Conservation (phyloP, 306 rosid genomes). For the Ochetophila trinervis region DNA sequence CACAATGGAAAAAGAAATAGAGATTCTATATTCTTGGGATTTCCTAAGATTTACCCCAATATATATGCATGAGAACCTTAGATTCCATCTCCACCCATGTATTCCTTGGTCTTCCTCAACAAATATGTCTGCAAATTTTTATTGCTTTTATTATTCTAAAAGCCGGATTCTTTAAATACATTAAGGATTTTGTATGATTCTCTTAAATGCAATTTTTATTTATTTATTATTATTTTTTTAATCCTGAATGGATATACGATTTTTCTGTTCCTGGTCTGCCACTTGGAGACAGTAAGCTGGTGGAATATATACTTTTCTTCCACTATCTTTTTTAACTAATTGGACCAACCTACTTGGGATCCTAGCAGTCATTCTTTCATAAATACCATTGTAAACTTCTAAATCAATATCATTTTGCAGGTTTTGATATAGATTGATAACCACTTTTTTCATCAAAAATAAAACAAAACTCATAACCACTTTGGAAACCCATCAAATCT, state of each 20-base stretch:
- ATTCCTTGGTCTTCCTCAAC: no score
- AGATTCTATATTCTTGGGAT: no score
- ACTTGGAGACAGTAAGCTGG: constrained; percentile 19
- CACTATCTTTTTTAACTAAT: constrained; percentile 25
- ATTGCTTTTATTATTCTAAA: no score
- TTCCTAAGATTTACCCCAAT: no score
- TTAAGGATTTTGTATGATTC: background rate
- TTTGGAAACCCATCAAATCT: background rate
- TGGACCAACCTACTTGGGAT: background rate
- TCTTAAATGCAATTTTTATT: background rate
- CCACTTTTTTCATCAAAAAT: no score
- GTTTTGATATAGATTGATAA: constrained; percentile 9
- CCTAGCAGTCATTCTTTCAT: no score
- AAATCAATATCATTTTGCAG: constrained; percentile 4
- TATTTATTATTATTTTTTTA: background rate
- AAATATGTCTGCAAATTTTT: no score
- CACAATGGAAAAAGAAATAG: no score
- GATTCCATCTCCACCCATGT: no score
- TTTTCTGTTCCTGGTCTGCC: constrained; percentile 21
- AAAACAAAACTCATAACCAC: no score
- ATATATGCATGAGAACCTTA: no score
- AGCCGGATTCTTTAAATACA: no score
- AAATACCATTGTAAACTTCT: background rate
- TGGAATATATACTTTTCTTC: constrained; percentile 35
- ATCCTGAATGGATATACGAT: constrained; percentile 4